A percentile compares a stretch with the other conserved stretches of the same genome.
Evolutionary conservation across 306 rosid genomes (phyloP).

Genomic region (Cucumis melo): DNA sequence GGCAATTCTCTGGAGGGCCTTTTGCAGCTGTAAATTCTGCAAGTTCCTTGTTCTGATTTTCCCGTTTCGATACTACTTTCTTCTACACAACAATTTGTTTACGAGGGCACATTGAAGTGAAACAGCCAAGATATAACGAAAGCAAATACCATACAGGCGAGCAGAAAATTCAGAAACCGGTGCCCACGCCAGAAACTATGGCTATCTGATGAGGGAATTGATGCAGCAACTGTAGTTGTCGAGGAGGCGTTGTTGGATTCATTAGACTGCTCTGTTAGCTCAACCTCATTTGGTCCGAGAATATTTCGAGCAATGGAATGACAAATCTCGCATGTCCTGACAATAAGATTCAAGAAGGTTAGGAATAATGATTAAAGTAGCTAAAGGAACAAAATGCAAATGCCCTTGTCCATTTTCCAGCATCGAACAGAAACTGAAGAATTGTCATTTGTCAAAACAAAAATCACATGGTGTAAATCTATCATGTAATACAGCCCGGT

Average conservation of each 20-base stretch:
- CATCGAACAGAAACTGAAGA: not conserved
- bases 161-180: conserved; percentile 79
- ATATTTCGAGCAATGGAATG: conserved; percentile 71
- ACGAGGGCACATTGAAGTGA: conserved; percentile 63
- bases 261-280: conserved; percentile 31
- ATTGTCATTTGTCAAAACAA: not conserved
- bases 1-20: not conserved
- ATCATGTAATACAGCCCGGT: not conserved
- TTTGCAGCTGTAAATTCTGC: not conserved
- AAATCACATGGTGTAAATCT: not conserved
- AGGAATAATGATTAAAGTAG: not conserved
- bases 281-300: conserved; percentile 41
- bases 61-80: not conserved
- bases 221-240: conserved; percentile 25
- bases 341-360: conserved; percentile 10
- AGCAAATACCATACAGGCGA: conserved; percentile 90
- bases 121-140: conserved; percentile 95
- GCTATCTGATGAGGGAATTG: conserved; percentile 36
- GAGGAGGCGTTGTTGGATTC: conserved; percentile 33
- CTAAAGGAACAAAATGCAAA: not conserved
- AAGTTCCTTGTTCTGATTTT: not conserved
- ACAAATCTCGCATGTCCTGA: conserved; percentile 91
- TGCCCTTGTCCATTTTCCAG: not conserved
- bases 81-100: not conserved
- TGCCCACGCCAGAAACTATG: conserved; percentile 90